A percentile compares a stretch with the other conserved stretches of the same genome.
Evolutionary conservation across 1,284 basidiomycete species (phyloP).

Genomic region (Trichosporon sp.): DNA sequence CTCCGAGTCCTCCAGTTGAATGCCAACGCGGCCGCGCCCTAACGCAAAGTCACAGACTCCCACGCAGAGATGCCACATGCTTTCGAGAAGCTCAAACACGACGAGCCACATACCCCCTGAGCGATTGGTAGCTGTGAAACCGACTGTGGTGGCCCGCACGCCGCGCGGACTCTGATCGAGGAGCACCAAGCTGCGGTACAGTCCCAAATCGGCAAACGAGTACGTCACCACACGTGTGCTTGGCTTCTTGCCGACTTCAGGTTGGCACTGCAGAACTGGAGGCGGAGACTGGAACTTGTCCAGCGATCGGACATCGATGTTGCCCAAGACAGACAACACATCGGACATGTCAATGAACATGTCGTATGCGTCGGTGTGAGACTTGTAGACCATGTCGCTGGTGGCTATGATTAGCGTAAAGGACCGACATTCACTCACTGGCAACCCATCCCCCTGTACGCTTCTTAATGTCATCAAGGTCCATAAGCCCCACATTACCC

Average conservation of each 20-base stretch:
- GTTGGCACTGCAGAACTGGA: slow-evolving; percentile 1
- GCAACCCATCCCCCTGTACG: slow-evolving; percentile 40
- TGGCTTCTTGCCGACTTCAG: slow-evolving; percentile 7
- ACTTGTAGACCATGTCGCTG: slow-evolving; percentile 40
- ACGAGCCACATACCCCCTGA: slow-evolving; percentile 37
- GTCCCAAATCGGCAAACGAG: slow-evolving; percentile 35
- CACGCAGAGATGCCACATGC: slow-evolving; percentile 37
- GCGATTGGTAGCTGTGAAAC: slow-evolving; percentile 17
- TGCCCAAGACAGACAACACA: slow-evolving; percentile 14
- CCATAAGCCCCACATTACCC: slow-evolving; percentile 44
- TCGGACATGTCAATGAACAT: slow-evolving; percentile 43
- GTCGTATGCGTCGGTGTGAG: slow-evolving; percentile 39
- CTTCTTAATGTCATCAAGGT: slow-evolving; percentile 30
- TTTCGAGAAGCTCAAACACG: slow-evolving; percentile 36
- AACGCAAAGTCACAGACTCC: slow-evolving; percentile 47
- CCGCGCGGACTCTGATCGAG: slow-evolving; percentile 32
- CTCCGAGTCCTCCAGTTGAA: slow-evolving; percentile 32
- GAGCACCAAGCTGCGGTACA: slow-evolving; percentile 39
- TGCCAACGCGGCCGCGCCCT: slow-evolving; percentile 28
- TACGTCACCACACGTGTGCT: slow-evolving; percentile 25
- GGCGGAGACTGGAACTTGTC: slow-evolving; percentile 9
- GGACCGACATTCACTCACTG: slow-evolving; percentile 23
- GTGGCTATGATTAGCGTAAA: slow-evolving; percentile 29
- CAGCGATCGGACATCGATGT: slow-evolving; percentile 12
- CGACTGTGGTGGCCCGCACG: slow-evolving; percentile 22